Evolutionary conservation across 2,329 filamentous ascomycete genomes (phyloP).

Genomic region (Grosmannia huntii): DNA sequence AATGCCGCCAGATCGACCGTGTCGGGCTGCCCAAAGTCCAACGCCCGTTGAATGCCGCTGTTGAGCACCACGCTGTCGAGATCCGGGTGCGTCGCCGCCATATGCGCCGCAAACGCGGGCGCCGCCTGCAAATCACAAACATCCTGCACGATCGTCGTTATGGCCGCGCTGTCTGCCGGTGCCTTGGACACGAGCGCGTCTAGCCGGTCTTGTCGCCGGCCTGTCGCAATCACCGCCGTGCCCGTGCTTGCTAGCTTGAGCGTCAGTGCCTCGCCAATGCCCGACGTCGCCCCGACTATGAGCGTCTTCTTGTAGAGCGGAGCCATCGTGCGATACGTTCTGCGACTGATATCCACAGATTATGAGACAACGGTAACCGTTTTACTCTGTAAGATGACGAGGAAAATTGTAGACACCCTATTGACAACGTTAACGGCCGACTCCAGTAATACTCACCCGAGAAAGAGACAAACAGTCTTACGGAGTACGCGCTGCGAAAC

Average conservation of each 20-base stretch:
- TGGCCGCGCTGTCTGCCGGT: neutral
- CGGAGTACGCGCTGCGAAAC: too few relatives aligned
- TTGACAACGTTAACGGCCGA: too few relatives aligned
- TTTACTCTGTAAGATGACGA: too few relatives aligned
- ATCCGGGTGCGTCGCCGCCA: constrained; percentile 26
- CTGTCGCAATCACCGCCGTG: constrained; percentile 31
- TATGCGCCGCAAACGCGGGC: constrained; percentile 17
- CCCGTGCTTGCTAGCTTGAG: constrained; percentile 21
- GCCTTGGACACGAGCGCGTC: constrained; percentile 21
- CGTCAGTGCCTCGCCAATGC: constrained; percentile 34
- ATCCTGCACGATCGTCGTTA: constrained; percentile 24
- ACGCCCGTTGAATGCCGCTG: constrained; percentile 31
- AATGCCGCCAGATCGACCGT: constrained; percentile 25
- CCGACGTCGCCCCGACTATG: constrained; percentile 36
- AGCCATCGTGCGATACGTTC: constrained; percentile 3
- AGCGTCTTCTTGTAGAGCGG: constrained; percentile 33
- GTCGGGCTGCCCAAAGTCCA: constrained; percentile 29
- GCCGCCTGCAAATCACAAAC: constrained; percentile 26
- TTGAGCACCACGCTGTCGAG: constrained; percentile 39
- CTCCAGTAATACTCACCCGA: too few relatives aligned
- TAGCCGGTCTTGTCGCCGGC: constrained; percentile 32
- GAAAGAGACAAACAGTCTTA: too few relatives aligned
- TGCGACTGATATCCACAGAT: too few relatives aligned
- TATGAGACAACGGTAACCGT: too few relatives aligned
- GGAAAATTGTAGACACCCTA: too few relatives aligned